Evolutionary conservation across 805 yeast species (phyloP).

Genomic region (Saturnispora serradocipensis): DNA sequence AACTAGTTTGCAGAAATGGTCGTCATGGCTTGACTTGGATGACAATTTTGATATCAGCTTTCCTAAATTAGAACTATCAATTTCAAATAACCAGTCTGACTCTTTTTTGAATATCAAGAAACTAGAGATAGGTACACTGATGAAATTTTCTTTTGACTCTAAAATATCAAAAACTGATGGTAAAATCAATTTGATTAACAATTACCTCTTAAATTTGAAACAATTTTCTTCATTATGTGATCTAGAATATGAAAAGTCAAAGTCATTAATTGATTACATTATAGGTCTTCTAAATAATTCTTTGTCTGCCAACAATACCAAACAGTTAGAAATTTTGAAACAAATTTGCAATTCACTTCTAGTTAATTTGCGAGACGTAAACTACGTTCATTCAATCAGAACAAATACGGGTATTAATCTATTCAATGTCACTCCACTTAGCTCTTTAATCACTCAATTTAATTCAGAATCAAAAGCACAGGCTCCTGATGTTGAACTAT

Average conservation of each 20-base stretch:
- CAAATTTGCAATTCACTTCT: slow-evolving; percentile 16
- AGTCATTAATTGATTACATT: slow-evolving; percentile 13
- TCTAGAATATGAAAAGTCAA: slow-evolving; percentile 8
- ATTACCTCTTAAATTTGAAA: slow-evolving; percentile 19
- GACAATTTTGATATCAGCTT: not conserved
- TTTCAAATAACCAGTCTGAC: not conserved
- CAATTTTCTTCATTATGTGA: slow-evolving; percentile 24
- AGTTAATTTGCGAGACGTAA: slow-evolving; percentile 10
- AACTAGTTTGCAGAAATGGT: slow-evolving; percentile 22
- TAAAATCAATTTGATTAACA: not conserved
- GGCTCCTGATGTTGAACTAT: slow-evolving; percentile 2
- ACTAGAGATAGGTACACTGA: not conserved
- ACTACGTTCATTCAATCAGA: slow-evolving; percentile 7
- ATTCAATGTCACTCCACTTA: slow-evolving; percentile 11
- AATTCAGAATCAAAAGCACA: not conserved
- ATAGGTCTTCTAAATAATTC: slow-evolving; percentile 14
- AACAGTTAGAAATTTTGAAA: slow-evolving; percentile 13
- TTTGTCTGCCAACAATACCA: slow-evolving; percentile 11
- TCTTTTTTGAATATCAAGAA: not conserved
- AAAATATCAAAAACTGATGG: not conserved
- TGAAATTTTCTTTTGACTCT: not conserved
- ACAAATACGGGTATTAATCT: slow-evolving; percentile 19
- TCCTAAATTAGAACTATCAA: not conserved
- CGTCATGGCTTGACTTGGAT: slow-evolving; percentile 21
- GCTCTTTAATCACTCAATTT: slow-evolving; percentile 10